phyloP scores from a whole-genome alignment of 768 basidiomycete species.

The Hypsizygus marmoreus region DNA sequence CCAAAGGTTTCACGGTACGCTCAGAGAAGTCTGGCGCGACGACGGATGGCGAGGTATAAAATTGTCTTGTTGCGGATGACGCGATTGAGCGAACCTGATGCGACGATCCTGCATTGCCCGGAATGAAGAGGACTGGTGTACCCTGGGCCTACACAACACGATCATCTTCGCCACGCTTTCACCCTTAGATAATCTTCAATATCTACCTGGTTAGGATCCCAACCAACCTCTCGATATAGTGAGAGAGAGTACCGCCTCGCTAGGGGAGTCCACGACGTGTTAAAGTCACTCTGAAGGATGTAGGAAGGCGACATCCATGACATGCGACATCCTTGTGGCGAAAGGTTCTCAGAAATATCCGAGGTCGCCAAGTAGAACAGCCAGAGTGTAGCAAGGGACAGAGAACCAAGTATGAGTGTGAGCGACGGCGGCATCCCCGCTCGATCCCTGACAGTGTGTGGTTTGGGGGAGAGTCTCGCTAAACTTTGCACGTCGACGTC shows the following conservation, averaged over 20 bases:
- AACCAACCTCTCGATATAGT: conserved; percentile 87
- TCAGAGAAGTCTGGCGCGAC: conserved; percentile 55
- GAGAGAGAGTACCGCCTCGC: conserved; percentile 80
- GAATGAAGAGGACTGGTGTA: conserved; percentile 92
- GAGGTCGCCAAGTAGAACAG: conserved; percentile 45
- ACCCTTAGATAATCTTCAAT: neutral
- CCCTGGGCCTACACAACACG: conserved; percentile 37
- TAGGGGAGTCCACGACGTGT: conserved; percentile 70
- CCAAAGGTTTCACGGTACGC: conserved; percentile 57
- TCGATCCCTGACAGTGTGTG: neutral
- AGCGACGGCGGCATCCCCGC: conserved; percentile 26
- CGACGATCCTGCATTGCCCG: conserved; percentile 95
- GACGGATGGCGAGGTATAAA: conserved; percentile 60
- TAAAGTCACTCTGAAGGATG: conserved; percentile 66
- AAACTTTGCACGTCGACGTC: neutral
- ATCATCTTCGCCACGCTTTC: neutral
- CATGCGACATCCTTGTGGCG: conserved; percentile 94
- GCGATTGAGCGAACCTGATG: conserved; percentile 95
- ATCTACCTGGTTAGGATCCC: conserved; percentile 69
- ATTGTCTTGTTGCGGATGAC: conserved; percentile 85
- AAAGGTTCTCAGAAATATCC: conserved; percentile 53
- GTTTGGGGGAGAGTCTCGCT: no score
- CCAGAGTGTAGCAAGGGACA: conserved; percentile 33
- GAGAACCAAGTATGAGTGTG: conserved; percentile 36
- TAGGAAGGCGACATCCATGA: conserved; percentile 96